phyloP scores from a whole-genome alignment of 2,329 filamentous ascomycete genomes.

The Trichoderma polysporum region DNA sequence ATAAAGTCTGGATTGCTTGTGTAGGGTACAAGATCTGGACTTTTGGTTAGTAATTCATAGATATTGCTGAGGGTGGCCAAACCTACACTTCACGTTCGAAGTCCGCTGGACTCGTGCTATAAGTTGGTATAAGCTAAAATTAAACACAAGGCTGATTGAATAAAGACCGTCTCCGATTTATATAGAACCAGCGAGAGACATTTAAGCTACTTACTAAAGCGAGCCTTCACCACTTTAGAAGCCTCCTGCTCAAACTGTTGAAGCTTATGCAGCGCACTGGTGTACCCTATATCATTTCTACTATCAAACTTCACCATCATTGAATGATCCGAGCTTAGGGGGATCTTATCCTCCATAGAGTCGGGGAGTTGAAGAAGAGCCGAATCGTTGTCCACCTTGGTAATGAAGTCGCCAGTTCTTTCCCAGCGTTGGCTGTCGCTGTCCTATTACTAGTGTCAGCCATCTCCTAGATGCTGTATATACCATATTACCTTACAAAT shows the following conservation, averaged over 20 bases:
- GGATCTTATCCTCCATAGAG: neutral
- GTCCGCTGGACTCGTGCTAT: too few species aligned
- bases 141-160: too few species aligned
- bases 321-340: neutral
- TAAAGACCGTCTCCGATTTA: too few species aligned
- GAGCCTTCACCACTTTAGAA: neutral
- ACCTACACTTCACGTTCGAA: too few species aligned
- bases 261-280: neutral
- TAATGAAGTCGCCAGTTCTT: neutral
- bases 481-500: neutral
- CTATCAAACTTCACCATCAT: neutral
- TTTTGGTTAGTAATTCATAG: too few species aligned
- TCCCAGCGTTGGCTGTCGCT: neutral
- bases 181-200: too few species aligned
- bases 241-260: neutral
- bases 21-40: too few species aligned
- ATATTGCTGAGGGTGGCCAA: too few species aligned
- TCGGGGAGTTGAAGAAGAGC: neutral
- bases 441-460: neutral
- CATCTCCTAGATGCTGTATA: neutral
- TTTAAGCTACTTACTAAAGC: neutral
- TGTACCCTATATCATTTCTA: neutral
- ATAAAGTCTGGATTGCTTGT: too few species aligned
- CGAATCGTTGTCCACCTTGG: neutral
- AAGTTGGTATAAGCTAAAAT: too few species aligned